Base-by-base conservation (phyloP, 2,329 filamentous ascomycete species). In the Fusarium caatingaense region DNA sequence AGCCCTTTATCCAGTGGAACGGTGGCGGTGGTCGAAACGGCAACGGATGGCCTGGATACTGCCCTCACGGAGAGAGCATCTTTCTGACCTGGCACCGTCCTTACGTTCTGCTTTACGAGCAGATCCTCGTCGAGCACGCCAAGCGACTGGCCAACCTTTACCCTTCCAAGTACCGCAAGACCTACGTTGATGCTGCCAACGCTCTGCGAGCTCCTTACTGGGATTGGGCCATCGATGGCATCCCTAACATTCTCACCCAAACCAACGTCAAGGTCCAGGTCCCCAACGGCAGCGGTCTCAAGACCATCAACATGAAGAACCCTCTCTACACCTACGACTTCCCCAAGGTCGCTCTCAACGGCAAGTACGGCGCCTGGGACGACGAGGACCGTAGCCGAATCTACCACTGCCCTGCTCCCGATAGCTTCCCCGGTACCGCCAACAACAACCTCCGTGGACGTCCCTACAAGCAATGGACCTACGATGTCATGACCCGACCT, bases 51-150 rank as follows among this genome's bases (percentile, higher is more conserved):
- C 25, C 64, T 15, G 83, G 82, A 30, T 85, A 83, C 71, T 86
- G 83, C 54, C 84, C 83, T 18, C 83, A 87, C 49, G 79, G 79
- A 61, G 83, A 87, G 73, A 77, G 80, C n/a, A 74, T 84, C 25
- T 86, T 88, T 66, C 72, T 83, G 9, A 76, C 83, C 20, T 89
- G 86, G 87, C 87, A 90, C 74, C 84, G 87, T 8, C 83, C 86
- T 6, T 89, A 86, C 62, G 72, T 88, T 44, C 78, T 83, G 10
- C 79, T 89, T 8, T 88, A 81, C 59, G 87, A 89, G 86, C 87
- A 89, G 84, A 73, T 80, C 16, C 78, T 89, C 8, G 83, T 84
- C 27, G 71, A 76, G 4, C 79, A 85, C 42, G 83, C 84, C 42
- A 80, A 82, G 69, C 73, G 72, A 6, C 82, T 88, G 21, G 86